Base-by-base conservation (phyloP, 164 flowering plant species). In the Tinospora cordifolia region DNA sequence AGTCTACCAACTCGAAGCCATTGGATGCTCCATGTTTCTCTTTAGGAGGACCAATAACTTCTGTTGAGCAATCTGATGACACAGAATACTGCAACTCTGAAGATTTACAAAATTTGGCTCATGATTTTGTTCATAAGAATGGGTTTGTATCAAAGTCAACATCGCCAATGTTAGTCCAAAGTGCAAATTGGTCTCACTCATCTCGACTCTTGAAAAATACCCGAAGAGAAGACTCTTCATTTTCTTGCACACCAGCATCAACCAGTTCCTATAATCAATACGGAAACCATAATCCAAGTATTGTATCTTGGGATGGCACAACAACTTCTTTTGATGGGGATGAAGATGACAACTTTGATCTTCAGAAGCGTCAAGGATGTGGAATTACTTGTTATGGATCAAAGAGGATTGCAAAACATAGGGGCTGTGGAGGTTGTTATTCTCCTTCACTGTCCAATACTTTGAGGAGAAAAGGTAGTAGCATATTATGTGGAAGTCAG, bases 341-440 rank as follows among this genome's bases (percentile, higher is more conserved):
- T 71, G 90, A 87, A 67, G 86, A 83, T 73, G 94, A 92, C 71
- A 83, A 75, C 8, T 81, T 95, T 72, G 96, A 88, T 72, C 78
- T 88, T 40, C 85, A 88, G 0, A 86, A 88, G 30, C 78, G 88
- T 17, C 90, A 84, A 71, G 97, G 96, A 44, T 91, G 98, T 77
- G 98, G 98, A 25, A 89, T 94, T 79, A 88, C 97, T 74, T 88
- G 94, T 74, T 90, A 89, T 74, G 87, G 97, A 97, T 83, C 99
- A 0, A 94, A 79, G 75, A 88, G 85, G 69, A 83, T 88, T 0
- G 82, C 90, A 6, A 90, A 84, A 72, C 83, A 82, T 68, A 86
- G 85, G 75, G 74, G 69, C 14, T 84, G 81, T 75, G 79, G 91
- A n/a, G 84, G 89, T 67, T 86, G 90, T 78, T 86, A 72, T 78